Evolutionary conservation across 768 basidiomycete genomes (phyloP).

Genomic region (Tephrocybe sp.): DNA sequence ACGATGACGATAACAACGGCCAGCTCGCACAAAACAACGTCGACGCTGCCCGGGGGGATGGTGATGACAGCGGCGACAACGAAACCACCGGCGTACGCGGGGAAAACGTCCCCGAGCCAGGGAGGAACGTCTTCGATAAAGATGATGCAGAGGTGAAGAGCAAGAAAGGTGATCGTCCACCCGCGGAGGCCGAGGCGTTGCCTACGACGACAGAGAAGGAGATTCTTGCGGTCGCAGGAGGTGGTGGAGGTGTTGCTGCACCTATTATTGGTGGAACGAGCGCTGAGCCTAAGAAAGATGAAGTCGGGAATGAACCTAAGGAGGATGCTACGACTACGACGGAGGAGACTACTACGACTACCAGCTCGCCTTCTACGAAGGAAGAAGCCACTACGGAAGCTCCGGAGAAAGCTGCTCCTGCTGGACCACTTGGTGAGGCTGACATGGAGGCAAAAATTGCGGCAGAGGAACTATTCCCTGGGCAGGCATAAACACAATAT

Average conservation of each 20-base stretch:
- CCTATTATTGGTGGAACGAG: slow-evolving; percentile 15
- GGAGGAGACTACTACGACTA: background rate
- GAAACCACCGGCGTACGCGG: slow-evolving; percentile 33
- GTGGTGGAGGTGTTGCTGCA: slow-evolving; percentile 11
- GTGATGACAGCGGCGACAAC: slow-evolving; percentile 12
- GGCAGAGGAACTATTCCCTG: slow-evolving; percentile 14
- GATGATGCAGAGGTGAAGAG: slow-evolving; percentile 50
- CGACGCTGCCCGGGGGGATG: slow-evolving; percentile 8
- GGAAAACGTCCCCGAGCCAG: slow-evolving; percentile 65
- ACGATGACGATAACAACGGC: slow-evolving; percentile 4
- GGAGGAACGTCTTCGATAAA: slow-evolving; percentile 68
- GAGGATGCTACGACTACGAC: background rate
- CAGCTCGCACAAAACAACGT: slow-evolving; percentile 1
- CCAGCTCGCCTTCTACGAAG: background rate
- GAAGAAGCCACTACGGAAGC: background rate
- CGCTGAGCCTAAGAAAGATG: slow-evolving; percentile 7
- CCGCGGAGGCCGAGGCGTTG: slow-evolving; percentile 1
- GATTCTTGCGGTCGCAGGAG: slow-evolving; percentile 7
- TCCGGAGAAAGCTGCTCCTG: slow-evolving; percentile 6
- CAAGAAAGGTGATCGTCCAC: slow-evolving; percentile 1
- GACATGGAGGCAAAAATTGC: slow-evolving; percentile 15
- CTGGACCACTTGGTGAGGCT: slow-evolving; percentile 9
- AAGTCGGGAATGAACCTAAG: slow-evolving; percentile 1
- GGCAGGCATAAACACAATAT: background rate
- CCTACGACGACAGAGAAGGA: slow-evolving; percentile 15